Conservation (phyloP, 225 moss, liverwort and hornwort species). For the Anthoceros angustus region DNA sequence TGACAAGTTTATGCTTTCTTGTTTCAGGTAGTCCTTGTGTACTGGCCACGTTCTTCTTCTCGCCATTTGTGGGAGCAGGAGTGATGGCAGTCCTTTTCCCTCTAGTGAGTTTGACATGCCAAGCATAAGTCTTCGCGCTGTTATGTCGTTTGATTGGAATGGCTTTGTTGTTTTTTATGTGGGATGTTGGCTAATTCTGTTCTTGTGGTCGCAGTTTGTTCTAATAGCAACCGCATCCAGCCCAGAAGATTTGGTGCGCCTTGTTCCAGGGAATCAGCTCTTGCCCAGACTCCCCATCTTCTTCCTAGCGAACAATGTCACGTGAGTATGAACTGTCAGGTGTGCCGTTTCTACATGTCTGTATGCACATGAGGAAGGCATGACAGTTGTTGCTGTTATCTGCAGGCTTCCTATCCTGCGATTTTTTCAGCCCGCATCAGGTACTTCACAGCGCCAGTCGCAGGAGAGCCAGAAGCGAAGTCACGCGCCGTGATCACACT, state of each 20-base stretch:
- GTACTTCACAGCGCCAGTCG: no score
- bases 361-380: background rate
- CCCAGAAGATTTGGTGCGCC: slow-evolving; percentile 50
- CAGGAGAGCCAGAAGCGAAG: no score
- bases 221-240: slow-evolving; percentile 85
- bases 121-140: no score
- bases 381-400: background rate
- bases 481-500: no score
- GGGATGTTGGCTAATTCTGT: background rate
- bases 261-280: slow-evolving; percentile 23
- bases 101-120: slow-evolving; percentile 30
- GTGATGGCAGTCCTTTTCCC: slow-evolving; percentile 97
- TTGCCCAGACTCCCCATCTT: slow-evolving; percentile 53
- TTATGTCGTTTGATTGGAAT: background rate
- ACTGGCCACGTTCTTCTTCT: slow-evolving; percentile 81
- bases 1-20: slow-evolving; percentile 6
- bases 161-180: background rate
- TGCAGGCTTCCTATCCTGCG: slow-evolving; percentile 21
- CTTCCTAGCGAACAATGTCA: slow-evolving; percentile 58
- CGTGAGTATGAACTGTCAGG: slow-evolving; percentile 28
- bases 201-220: slow-evolving; percentile 53
- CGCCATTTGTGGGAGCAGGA: slow-evolving; percentile 83
- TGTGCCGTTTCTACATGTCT: background rate
- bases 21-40: slow-evolving; percentile 93
- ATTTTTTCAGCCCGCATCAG: slow-evolving; percentile 15